phyloP scores from a whole-genome alignment of 768 basidiomycete species.

The Xanthoconium stramineum region DNA sequence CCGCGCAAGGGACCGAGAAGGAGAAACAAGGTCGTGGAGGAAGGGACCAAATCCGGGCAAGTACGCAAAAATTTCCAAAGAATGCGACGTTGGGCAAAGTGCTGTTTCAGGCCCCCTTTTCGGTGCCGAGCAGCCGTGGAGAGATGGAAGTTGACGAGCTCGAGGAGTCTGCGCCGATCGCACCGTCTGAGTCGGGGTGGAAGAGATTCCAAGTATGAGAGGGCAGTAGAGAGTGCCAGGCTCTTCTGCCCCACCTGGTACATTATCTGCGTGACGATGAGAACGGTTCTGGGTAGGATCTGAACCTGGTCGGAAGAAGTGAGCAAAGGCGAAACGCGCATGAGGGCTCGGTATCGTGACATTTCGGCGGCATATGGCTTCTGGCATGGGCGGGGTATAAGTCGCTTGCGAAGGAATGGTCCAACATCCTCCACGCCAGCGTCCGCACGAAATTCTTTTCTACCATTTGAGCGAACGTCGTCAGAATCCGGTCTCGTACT shows the following conservation, averaged over 20 bases:
- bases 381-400: slow-evolving; percentile 15
- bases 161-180: slow-evolving; percentile 38
- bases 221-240: slow-evolving; percentile 44
- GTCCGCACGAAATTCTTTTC: not conserved
- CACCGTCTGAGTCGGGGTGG: slow-evolving; percentile 39
- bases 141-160: slow-evolving; percentile 47
- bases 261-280: slow-evolving; percentile 45
- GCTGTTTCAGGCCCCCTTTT: slow-evolving; percentile 39
- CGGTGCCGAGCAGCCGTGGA: slow-evolving; percentile 36
- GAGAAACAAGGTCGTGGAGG: slow-evolving; percentile 55
- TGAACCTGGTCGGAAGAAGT: slow-evolving; percentile 31
- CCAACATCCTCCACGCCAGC: not conserved
- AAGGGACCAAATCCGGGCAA: slow-evolving; percentile 53
- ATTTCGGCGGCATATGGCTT: slow-evolving; percentile 8
- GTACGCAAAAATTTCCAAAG: slow-evolving; percentile 43
- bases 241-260: slow-evolving; percentile 38
- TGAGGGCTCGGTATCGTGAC: slow-evolving; percentile 37
- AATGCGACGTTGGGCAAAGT: slow-evolving; percentile 43
- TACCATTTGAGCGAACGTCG: not conserved
- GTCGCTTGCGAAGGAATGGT: slow-evolving; percentile 8
- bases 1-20: slow-evolving; percentile 51
- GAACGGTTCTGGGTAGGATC: slow-evolving; percentile 42
- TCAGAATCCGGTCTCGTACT: not conserved
- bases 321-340: slow-evolving; percentile 41
- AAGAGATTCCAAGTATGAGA: slow-evolving; percentile 47